phyloP scores from a whole-genome alignment of 73 alveolate species.

The Tetrahymena malaccensis region DNA sequence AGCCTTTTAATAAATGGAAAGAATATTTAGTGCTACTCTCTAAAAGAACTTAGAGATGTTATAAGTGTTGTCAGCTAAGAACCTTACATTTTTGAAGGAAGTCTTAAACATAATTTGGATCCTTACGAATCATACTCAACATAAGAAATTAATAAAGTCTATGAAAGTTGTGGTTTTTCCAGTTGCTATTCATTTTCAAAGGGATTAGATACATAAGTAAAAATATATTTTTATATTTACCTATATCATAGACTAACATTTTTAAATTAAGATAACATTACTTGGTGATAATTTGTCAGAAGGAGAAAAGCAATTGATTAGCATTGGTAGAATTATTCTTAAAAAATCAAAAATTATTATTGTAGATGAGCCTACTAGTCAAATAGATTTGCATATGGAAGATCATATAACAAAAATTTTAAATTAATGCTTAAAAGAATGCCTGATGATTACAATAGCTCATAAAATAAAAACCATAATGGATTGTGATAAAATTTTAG shows the following conservation, averaged over 20 bases:
- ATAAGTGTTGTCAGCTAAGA: conserved; percentile 73
- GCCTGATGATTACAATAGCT: conserved; percentile 48
- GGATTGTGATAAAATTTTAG: conserved; percentile 46
- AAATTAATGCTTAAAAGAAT: conserved; percentile 27
- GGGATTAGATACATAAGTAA: not conserved
- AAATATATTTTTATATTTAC: not conserved
- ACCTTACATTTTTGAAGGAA: conserved; percentile 71
- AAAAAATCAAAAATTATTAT: conserved; percentile 44
- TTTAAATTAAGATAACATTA: not conserved
- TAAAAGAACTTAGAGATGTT: conserved; percentile 55
- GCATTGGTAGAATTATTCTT: conserved; percentile 40
- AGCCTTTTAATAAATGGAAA: conserved; percentile 67
- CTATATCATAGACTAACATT: not conserved
- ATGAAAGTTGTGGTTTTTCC: not conserved
- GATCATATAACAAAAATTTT: conserved; percentile 47
- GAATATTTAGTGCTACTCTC: conserved; percentile 53
- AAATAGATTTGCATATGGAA: conserved; percentile 49
- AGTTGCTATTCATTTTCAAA: not conserved
- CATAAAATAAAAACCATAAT: conserved; percentile 50
- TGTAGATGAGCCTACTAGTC: conserved; percentile 60
- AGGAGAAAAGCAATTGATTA: conserved; percentile 56
- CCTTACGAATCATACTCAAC: conserved; percentile 40
- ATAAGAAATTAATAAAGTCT: not conserved
- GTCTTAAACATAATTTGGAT: conserved; percentile 77
- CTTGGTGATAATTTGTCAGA: conserved; percentile 9